These are phyloP conservation scores for Amanita thiersii DNA, from an alignment of 768 basidiomycete species.

Conservation along the genomic window DNA sequence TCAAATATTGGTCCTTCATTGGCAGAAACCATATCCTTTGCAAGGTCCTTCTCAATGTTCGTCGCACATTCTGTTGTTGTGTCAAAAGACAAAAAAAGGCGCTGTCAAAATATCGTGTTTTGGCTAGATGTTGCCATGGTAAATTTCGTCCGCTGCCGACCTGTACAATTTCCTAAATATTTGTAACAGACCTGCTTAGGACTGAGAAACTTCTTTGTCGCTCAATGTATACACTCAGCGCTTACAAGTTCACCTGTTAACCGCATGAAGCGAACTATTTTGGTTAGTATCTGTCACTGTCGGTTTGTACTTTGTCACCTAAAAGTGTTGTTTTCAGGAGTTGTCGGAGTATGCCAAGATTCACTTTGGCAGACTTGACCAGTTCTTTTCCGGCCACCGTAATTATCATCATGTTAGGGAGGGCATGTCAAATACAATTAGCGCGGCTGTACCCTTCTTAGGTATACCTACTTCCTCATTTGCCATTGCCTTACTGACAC, in stretches of 20 bases:
- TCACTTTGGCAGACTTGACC: conserved; percentile 20
- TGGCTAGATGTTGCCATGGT: conserved; percentile 41
- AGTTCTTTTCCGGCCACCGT: conserved; percentile 19
- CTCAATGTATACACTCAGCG: conserved; percentile 31
- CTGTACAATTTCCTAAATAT: neutral
- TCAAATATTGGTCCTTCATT: conserved; percentile 2
- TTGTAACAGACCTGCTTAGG: conserved; percentile 31
- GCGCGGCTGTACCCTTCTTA: conserved; percentile 26
- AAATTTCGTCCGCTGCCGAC: conserved; percentile 10
- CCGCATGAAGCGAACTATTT: conserved; percentile 25
- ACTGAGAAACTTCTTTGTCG: conserved; percentile 36
- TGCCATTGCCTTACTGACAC: no score
- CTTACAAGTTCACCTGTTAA: conserved; percentile 31
- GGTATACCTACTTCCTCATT: conserved; percentile 15
- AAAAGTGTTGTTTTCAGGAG: neutral
- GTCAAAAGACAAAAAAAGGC: conserved; percentile 11
- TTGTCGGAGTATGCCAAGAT: conserved; percentile 15
- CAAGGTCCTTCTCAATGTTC: conserved; percentile 29
- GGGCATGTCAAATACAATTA: conserved; percentile 15
- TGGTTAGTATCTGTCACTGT: conserved; percentile 17
- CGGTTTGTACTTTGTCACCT: neutral
- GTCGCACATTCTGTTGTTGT: conserved; percentile 27
- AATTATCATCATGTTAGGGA: conserved; percentile 21
- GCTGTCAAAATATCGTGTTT: conserved; percentile 25
- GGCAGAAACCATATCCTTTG: conserved; percentile 23